phyloP scores from a whole-genome alignment of 192 early-diverging fungal species.

The Pilobolus umbonatus region DNA sequence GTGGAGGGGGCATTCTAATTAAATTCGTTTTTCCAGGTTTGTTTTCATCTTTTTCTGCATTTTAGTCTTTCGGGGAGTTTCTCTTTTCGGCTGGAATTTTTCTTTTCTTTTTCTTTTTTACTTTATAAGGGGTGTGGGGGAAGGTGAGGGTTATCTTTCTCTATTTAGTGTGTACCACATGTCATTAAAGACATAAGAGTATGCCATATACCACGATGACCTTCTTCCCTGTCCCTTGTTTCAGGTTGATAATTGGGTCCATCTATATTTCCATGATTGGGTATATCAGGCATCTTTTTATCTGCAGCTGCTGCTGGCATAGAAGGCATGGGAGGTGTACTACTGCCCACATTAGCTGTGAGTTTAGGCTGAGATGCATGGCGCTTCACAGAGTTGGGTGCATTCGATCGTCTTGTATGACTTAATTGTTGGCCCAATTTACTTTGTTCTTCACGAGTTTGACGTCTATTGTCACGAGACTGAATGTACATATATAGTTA shows the following conservation, averaged over 20 bases:
- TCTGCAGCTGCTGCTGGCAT: background rate
- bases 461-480: conserved; percentile 5
- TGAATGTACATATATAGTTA: background rate
- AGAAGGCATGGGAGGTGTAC: conserved; percentile 4
- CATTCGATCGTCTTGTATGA: conserved; percentile 3
- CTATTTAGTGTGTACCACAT: conserved; percentile 16
- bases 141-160: too few species aligned
- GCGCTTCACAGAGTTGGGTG: conserved; percentile 9
- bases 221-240: background rate
- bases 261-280: conserved; percentile 2
- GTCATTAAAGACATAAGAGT: conserved; percentile 17
- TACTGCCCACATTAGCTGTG: background rate
- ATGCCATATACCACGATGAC: conserved; percentile 9
- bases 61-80: background rate
- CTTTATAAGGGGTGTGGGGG: too few species aligned
- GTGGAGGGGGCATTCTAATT: too few species aligned
- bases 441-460: conserved; percentile 8
- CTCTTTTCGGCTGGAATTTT: background rate
- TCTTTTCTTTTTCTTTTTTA: conserved; percentile 3
- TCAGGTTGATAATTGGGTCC: background rate
- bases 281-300: conserved; percentile 12
- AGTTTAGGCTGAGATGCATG: conserved; percentile 13
- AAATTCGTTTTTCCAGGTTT: background rate
- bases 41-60: conserved; percentile 4
- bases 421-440: background rate